Evolutionary conservation across 768 basidiomycete species (phyloP).

Genomic region (Cyathus striatus): DNA sequence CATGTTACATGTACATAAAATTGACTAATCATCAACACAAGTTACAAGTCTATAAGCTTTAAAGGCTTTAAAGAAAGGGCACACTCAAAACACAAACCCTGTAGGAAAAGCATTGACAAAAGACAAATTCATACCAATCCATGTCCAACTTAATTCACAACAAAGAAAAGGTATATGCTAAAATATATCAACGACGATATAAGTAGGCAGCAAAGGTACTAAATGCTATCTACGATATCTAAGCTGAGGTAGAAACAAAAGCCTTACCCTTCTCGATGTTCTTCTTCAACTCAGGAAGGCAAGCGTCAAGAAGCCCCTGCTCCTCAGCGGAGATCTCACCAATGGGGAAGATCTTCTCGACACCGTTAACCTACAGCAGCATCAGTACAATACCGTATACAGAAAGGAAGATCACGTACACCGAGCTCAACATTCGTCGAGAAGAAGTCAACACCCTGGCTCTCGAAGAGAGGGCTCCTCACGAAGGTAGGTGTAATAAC

Average conservation of each 20-base stretch:
- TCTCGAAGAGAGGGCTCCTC: constrained; percentile 79
- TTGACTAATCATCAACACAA: too few species aligned
- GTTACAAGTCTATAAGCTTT: too few species aligned
- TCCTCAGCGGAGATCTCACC: constrained; percentile 79
- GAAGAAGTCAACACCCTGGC: constrained; percentile 92
- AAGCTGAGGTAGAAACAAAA: constrained; percentile 66
- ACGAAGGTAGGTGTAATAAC: constrained; percentile 85
- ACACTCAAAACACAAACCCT: too few species aligned
- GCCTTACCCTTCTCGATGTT: constrained; percentile 95
- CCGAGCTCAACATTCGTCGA: constrained; percentile 92
- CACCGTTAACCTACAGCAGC: constrained; percentile 63
- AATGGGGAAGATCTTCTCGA: constrained; percentile 86
- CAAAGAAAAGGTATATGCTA: not conserved
- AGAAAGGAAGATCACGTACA: constrained; percentile 42
- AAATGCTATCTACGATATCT: constrained; percentile 10
- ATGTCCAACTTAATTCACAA: not conserved
- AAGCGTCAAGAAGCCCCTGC: constrained; percentile 80
- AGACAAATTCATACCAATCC: too few species aligned
- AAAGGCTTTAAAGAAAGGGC: too few species aligned
- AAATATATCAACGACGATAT: not conserved
- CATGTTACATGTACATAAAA: too few species aligned
- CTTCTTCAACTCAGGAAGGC: constrained; percentile 91
- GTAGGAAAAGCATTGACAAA: too few species aligned
- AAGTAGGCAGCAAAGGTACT: not conserved
- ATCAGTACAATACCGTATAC: constrained; percentile 1